Evolutionary conservation across 306 rosid genomes (phyloP).

Genomic region (Glycine tomentella): DNA sequence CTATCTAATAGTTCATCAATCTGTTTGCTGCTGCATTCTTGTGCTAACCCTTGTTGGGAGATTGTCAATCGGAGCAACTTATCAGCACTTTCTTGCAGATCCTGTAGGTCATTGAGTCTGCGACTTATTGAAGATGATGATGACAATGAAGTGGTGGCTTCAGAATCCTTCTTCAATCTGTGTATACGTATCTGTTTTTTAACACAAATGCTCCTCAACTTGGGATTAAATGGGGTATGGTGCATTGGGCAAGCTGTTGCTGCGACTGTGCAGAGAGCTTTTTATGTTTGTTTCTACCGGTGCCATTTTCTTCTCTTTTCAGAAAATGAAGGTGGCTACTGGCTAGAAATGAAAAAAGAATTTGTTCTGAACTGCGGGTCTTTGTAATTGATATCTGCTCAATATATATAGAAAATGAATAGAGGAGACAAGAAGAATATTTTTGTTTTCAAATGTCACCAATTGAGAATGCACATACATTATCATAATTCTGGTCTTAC

Average conservation of each 20-base stretch:
- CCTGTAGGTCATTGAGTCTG: constrained; percentile 32
- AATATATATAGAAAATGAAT: constrained; percentile 34
- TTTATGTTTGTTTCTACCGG: not conserved
- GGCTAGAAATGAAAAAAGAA: not conserved
- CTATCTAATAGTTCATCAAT: constrained; percentile 24
- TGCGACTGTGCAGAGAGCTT: not conserved
- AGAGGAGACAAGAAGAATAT: constrained; percentile 34
- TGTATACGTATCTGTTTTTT: too few relatives aligned
- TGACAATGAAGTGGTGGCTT: constrained; percentile 32
- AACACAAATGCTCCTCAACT: constrained; percentile 30
- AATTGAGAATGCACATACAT: not conserved
- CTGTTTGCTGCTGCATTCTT: constrained; percentile 8
- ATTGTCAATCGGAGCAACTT: constrained; percentile 33
- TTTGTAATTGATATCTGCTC: not conserved
- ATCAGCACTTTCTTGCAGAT: constrained; percentile 24
- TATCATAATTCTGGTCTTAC: not conserved
- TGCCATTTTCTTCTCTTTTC: not conserved
- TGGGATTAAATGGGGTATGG: constrained; percentile 35
- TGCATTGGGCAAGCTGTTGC: too few relatives aligned
- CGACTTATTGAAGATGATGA: too few relatives aligned
- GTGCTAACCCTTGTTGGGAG: constrained; percentile 29
- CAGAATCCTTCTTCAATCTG: constrained; percentile 28
- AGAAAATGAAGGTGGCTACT: not conserved
- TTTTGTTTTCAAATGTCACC: constrained; percentile 23
- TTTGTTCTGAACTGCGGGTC: constrained; percentile 13